A percentile compares a stretch with the other conserved stretches of the same genome.
Evolutionary conservation across 164 flowering plant species (phyloP).

Genomic region (Brasenia schreberi): DNA sequence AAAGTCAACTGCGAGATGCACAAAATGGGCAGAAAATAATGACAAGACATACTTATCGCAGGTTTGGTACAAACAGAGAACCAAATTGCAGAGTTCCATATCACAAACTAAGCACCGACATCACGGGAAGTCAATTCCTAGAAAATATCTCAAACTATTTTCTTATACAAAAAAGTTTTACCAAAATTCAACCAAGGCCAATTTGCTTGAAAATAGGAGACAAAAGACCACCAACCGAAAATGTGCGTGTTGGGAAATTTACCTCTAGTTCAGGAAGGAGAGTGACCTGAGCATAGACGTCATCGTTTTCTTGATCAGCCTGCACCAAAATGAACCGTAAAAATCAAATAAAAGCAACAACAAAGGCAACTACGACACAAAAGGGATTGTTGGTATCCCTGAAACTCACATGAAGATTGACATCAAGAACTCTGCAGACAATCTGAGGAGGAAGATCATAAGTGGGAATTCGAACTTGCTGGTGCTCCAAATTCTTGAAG

Average conservation of each 20-base stretch:
- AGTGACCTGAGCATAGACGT: conserved; percentile 76
- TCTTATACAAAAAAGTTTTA: no score
- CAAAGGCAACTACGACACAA: neutral
- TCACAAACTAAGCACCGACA: no score
- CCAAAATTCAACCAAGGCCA: neutral
- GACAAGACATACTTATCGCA: no score
- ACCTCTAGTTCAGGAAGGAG: conserved; percentile 60
- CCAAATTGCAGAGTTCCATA: no score
- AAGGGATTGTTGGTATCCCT: neutral
- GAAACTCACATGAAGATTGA: conserved; percentile 60
- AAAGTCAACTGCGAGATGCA: no score
- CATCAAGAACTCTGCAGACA: conserved; percentile 75
- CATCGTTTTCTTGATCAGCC: conserved; percentile 93
- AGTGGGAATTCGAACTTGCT: conserved; percentile 66
- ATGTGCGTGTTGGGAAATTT: neutral
- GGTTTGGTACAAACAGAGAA: no score
- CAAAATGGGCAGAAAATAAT: no score
- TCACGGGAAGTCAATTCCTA: conserved; percentile 22
- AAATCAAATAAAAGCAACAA: neutral
- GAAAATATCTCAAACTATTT: no score
- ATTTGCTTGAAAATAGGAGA: neutral
- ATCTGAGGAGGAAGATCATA: conserved; percentile 75
- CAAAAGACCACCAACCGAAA: neutral
- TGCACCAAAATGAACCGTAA: conserved; percentile 12
- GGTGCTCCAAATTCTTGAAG: conserved; percentile 60